Percentiles rank a stretch among this genome's conserved stretches.
phyloP scores from a whole-genome alignment of 1,139 yeast species.

The Saccharomycopsis hybrid region DNA sequence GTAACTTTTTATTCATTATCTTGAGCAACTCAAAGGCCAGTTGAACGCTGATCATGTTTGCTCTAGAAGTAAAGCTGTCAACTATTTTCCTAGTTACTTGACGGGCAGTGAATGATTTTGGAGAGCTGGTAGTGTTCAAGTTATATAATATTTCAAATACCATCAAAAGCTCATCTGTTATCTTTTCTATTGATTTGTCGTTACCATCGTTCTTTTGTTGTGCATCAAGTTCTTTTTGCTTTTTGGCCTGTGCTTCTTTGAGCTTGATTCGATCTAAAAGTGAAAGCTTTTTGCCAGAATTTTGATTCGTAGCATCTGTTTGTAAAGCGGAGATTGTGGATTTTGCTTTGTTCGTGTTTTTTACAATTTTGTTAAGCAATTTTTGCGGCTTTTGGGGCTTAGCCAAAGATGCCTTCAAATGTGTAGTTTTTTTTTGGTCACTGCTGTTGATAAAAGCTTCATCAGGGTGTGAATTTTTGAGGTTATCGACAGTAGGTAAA shows the following conservation, averaged over 20 bases:
- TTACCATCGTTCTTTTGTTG: too few species aligned
- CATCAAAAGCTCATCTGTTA: neutral
- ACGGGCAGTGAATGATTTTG: conserved; percentile 7
- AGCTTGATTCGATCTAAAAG: conserved; percentile 16
- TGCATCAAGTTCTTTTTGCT: neutral
- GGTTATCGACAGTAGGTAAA: too few species aligned
- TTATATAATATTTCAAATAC: conserved; percentile 16
- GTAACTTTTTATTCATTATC: conserved; percentile 1
- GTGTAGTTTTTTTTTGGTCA: too few species aligned
- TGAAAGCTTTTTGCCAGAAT: conserved; percentile 2
- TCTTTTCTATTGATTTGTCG: neutral
- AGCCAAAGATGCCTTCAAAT: too few species aligned
- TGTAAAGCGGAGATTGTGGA: neutral
- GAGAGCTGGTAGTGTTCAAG: neutral
- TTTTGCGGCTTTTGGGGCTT: too few species aligned
- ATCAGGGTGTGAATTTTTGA: too few species aligned
- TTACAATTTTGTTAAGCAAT: too few species aligned
- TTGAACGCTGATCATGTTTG: neutral
- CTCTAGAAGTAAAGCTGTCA: conserved; percentile 9
- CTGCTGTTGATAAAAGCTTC: too few species aligned
- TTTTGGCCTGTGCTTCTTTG: conserved; percentile 8
- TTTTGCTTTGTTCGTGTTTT: too few species aligned
- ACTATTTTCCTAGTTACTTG: conserved; percentile 5
- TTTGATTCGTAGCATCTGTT: too few species aligned
- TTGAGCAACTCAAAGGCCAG: neutral